phyloP scores from a whole-genome alignment of 345 rosid species.

The Boechera divaricarpa region DNA sequence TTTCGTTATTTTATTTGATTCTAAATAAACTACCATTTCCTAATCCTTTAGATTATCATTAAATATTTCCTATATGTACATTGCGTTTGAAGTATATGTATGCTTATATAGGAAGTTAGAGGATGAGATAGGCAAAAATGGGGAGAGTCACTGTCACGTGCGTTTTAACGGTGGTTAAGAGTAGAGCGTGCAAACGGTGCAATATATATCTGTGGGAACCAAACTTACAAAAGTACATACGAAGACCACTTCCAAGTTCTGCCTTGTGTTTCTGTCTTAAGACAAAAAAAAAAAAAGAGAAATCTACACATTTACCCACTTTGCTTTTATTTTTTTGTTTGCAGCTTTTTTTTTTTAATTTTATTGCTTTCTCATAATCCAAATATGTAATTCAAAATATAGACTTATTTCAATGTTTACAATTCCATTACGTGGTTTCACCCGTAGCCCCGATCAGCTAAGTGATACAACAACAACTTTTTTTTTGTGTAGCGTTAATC shows the following conservation, averaged over 20 bases:
- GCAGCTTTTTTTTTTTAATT: not conserved
- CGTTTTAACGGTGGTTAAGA: conserved; percentile 32
- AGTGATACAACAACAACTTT: not conserved
- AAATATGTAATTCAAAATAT: not conserved
- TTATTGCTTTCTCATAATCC: not conserved
- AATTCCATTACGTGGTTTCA: not conserved
- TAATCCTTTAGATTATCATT: not conserved
- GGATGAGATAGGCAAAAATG: conserved; percentile 27
- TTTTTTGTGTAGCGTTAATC: not conserved
- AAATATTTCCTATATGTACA: conserved; percentile 9
- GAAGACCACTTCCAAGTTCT: conserved; percentile 37
- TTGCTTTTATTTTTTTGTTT: not conserved
- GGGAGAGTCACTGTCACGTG: conserved; percentile 39
- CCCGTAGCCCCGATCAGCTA: no score
- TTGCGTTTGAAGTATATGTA: conserved; percentile 9
- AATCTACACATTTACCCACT: not conserved
- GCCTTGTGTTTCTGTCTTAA: conserved; percentile 13
- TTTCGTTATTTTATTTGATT: not conserved
- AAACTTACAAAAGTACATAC: conserved; percentile 33
- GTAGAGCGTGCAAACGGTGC: conserved; percentile 18
- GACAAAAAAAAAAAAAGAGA: not conserved
- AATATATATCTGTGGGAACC: conserved; percentile 26
- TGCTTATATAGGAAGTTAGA: conserved; percentile 13
- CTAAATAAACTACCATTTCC: not conserved
- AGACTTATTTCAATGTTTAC: not conserved